A percentile compares a stretch with the other conserved stretches of the same genome.
phyloP scores from a whole-genome alignment of 2,329 filamentous ascomycete species.

The Paradendryphiella salina region DNA sequence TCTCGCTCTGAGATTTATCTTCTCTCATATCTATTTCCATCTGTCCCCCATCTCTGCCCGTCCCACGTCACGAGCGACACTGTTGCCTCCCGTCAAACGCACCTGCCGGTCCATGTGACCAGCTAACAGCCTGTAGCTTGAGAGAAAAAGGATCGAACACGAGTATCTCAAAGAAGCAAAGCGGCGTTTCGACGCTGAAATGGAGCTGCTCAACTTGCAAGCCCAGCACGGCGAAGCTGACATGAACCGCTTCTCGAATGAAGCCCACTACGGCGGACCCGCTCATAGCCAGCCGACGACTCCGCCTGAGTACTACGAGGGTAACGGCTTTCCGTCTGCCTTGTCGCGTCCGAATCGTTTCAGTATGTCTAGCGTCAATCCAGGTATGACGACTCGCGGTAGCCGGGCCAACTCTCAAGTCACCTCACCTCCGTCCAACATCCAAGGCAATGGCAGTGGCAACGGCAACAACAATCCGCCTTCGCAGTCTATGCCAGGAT shows the following conservation, averaged over 20 bases:
- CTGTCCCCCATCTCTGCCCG: slow-evolving; percentile 18
- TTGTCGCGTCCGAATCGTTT: slow-evolving; percentile 86
- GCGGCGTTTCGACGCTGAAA: slow-evolving; percentile 85
- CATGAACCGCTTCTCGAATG: slow-evolving; percentile 80
- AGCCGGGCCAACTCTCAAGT: slow-evolving; percentile 78
- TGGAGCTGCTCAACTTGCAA: slow-evolving; percentile 85
- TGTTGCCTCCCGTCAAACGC: slow-evolving; percentile 20
- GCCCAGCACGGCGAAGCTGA: slow-evolving; percentile 82
- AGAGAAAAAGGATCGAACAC: slow-evolving; percentile 91
- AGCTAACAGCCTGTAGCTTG: slow-evolving; percentile 64
- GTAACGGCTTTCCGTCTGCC: slow-evolving; percentile 73
- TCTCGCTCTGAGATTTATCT: slow-evolving; percentile 18
- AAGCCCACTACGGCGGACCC: slow-evolving; percentile 68
- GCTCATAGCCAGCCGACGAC: slow-evolving; percentile 90
- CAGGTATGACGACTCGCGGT: slow-evolving; percentile 66
- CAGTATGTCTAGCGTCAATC: slow-evolving; percentile 77
- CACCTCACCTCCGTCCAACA: slow-evolving; percentile 68
- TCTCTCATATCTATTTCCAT: slow-evolving; percentile 13
- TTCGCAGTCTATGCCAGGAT: slow-evolving; percentile 83
- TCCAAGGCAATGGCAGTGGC: slow-evolving; percentile 35
- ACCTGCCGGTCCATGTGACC: slow-evolving; percentile 22
- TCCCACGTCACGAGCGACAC: slow-evolving; percentile 11
- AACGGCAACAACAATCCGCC: slow-evolving; percentile 63
- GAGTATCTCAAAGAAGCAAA: slow-evolving; percentile 88
- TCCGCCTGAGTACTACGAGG: slow-evolving; percentile 87